These are phyloP conservation scores for Fusarium napiforme DNA, from an alignment of 2,329 filamentous ascomycete species.

Conservation along the genomic window DNA sequence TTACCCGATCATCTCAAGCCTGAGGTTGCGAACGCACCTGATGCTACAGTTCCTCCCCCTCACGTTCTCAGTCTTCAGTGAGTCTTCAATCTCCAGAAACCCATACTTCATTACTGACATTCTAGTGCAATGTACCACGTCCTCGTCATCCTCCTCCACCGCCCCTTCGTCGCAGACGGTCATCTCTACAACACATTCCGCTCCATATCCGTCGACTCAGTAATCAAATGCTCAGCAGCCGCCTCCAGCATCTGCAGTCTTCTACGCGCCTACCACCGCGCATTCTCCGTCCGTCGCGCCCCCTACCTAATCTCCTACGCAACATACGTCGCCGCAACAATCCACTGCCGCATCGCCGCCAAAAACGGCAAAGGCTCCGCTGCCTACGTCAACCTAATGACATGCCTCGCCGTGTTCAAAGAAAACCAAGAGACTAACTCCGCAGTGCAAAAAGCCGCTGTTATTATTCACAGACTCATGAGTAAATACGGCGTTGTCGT, in stretches of 20 bases:
- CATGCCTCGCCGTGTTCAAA: conserved; percentile 58
- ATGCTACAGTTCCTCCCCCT: conserved; percentile 50
- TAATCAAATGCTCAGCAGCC: conserved; percentile 57
- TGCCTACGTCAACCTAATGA: conserved; percentile 53
- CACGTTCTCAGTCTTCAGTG: conserved; percentile 56
- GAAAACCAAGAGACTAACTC: conserved; percentile 63
- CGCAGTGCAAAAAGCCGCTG: conserved; percentile 58
- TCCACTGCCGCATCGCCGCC: conserved; percentile 62
- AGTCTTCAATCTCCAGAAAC: not conserved
- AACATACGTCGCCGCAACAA: conserved; percentile 64
- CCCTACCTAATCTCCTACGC: conserved; percentile 67
- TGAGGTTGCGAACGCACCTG: conserved; percentile 42
- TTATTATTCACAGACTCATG: conserved; percentile 59
- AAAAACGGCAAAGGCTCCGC: conserved; percentile 54
- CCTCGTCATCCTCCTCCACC: conserved; percentile 63
- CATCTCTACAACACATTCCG: conserved; percentile 57
- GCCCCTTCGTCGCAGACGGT: conserved; percentile 62
- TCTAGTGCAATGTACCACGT: conserved; percentile 60
- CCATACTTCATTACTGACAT: no score
- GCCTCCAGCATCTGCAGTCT: conserved; percentile 58
- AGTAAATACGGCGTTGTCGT: conserved; percentile 53
- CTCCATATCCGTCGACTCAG: conserved; percentile 56
- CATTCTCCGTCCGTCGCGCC: conserved; percentile 58
- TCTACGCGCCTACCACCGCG: conserved; percentile 56
- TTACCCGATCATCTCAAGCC: conserved; percentile 57